These are phyloP conservation scores for Chenopodium album DNA, from an alignment of 148 eudicot species.

Conservation along the genomic window DNA sequence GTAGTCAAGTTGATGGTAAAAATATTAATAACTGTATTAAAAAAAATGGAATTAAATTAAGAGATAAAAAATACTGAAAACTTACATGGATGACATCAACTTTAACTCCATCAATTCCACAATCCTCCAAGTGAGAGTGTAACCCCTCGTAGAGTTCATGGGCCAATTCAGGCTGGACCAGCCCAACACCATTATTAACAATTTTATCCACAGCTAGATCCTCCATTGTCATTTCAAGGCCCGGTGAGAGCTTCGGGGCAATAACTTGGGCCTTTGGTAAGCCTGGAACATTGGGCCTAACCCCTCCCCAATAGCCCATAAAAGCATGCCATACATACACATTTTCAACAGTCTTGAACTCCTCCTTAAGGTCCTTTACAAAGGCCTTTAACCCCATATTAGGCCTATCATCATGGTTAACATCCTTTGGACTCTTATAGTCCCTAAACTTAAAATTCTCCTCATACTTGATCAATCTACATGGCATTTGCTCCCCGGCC, in stretches of 20 bases:
- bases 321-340: conserved; percentile 98
- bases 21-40: background rate
- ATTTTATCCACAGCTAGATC: conserved; percentile 91
- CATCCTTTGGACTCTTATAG: conserved; percentile 44
- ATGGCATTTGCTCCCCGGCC: conserved; percentile 97
- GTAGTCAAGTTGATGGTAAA: background rate
- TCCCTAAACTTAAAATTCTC: conserved; percentile 87
- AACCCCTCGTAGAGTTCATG: conserved; percentile 75
- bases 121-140: conserved; percentile 71
- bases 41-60: background rate
- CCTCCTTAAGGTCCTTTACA: conserved; percentile 69
- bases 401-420: conserved; percentile 24
- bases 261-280: conserved; percentile 57
- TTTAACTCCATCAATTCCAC: conserved; percentile 91
- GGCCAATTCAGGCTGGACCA: conserved; percentile 68
- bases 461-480: conserved; percentile 64
- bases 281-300: conserved; percentile 58
- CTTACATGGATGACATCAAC: conserved; percentile 94
- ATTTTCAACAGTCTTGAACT: conserved; percentile 62
- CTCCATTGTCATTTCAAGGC: conserved; percentile 79
- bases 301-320: conserved; percentile 96
- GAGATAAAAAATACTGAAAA: background rate
- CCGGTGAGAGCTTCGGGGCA: conserved; percentile 60
- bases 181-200: conserved; percentile 81
- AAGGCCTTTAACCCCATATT: conserved; percentile 78